phyloP scores from a whole-genome alignment of 2,329 filamentous ascomycete species.

The Xylariaceae sp. region DNA sequence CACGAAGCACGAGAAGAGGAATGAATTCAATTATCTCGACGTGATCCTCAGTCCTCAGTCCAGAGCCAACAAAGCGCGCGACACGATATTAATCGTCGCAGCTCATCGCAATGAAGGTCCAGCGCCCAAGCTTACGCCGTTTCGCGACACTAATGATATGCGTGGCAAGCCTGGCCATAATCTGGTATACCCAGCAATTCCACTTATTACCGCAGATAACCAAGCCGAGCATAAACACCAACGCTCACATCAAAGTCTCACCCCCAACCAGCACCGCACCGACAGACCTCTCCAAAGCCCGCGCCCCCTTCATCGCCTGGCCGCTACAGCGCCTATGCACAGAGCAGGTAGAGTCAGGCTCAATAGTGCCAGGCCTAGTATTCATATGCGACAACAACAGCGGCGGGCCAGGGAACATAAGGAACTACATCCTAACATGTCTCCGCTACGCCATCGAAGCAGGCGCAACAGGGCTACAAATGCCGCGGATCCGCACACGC shows the following conservation, averaged over 20 bases:
- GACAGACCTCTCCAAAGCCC: constrained; percentile 35
- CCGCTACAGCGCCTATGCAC: constrained; percentile 42
- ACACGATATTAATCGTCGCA: neutral
- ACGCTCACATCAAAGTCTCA: neutral
- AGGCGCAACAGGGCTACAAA: constrained; percentile 41
- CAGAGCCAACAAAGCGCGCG: too few relatives aligned
- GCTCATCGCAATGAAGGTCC: constrained; percentile 4
- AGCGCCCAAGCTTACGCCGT: constrained; percentile 6
- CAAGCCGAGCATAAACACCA: neutral
- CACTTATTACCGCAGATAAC: neutral
- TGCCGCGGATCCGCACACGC: constrained; percentile 42
- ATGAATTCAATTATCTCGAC: neutral
- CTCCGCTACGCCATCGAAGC: constrained; percentile 46
- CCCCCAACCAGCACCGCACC: neutral
- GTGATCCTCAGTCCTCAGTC: too few relatives aligned
- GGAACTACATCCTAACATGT: constrained; percentile 48
- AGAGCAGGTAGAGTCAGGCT: constrained; percentile 29
- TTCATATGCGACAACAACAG: constrained; percentile 49
- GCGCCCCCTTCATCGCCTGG: constrained; percentile 41
- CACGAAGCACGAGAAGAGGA: neutral
- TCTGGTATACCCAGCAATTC: constrained; percentile 13
- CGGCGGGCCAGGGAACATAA: constrained; percentile 48
- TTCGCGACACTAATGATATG: neutral
- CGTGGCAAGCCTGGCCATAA: neutral
- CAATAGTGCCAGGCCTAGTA: constrained; percentile 38